These are phyloP conservation scores for Neurospora sp. DNA, from an alignment of 495 filamentous ascomycete genomes.

Conservation along the genomic window DNA sequence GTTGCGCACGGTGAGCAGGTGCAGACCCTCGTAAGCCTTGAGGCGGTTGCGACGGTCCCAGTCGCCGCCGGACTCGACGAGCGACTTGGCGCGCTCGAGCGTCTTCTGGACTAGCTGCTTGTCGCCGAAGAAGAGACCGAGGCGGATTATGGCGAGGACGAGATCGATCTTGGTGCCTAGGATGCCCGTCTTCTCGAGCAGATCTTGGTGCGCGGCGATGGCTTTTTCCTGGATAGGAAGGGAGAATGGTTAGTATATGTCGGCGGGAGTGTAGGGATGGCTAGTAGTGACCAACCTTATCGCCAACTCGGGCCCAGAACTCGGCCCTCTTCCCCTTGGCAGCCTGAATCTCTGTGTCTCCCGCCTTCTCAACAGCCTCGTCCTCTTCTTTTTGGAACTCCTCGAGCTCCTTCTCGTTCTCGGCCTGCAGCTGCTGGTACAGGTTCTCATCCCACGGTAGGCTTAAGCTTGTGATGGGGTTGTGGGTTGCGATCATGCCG, in stretches of 20 bases:
- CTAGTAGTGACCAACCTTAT: constrained; percentile 59
- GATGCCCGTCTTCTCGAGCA: constrained; percentile 88
- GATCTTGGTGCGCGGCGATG: constrained; percentile 77
- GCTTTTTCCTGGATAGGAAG: constrained; percentile 66
- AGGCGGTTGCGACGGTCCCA: constrained; percentile 97
- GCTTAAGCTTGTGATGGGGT: constrained; percentile 48
- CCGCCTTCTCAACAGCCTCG: constrained; percentile 86
- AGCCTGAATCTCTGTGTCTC: constrained; percentile 88
- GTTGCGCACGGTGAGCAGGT: constrained; percentile 82
- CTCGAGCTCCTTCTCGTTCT: constrained; percentile 86
- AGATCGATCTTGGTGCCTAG: constrained; percentile 95
- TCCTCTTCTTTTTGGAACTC: constrained; percentile 92
- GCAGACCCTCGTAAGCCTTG: constrained; percentile 95
- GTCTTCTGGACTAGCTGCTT: constrained; percentile 84
- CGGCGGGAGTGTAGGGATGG: background rate
- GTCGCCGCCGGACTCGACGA: constrained; percentile 91
- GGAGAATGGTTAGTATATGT: background rate
- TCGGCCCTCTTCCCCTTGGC: constrained; percentile 91
- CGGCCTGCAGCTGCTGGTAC: constrained; percentile 74
- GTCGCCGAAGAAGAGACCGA: constrained; percentile 92
- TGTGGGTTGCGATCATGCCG: constrained; percentile 62
- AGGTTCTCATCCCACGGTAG: constrained; percentile 84
- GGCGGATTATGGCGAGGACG: constrained; percentile 88
- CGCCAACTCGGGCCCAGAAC: constrained; percentile 85
- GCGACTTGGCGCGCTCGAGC: constrained; percentile 76